phyloP scores from a whole-genome alignment of 139 green algal species.

The Gonium pectorale region DNA sequence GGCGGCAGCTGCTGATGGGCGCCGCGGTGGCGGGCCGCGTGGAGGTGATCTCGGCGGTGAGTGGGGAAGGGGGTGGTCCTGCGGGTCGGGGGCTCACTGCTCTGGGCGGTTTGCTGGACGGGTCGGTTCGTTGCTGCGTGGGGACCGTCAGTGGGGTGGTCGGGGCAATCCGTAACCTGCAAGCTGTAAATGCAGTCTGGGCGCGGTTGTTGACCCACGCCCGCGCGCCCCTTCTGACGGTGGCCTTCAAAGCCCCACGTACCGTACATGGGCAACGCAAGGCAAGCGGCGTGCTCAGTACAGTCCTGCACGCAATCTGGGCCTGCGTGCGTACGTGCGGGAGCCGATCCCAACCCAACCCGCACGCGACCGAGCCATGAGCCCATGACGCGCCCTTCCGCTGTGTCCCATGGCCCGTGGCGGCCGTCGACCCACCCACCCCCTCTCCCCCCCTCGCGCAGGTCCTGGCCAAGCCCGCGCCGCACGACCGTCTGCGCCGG shows the following conservation, averaged over 20 bases:
- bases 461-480: constrained; percentile 16
- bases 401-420: background rate
- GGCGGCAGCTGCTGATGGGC: constrained; percentile 37
- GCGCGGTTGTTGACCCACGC: background rate
- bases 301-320: too few species aligned
- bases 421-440: too few species aligned
- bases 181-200: too few species aligned
- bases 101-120: background rate
- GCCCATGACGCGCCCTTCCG: background rate
- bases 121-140: background rate
- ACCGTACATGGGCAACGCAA: too few species aligned
- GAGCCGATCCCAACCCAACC: background rate
- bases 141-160: background rate
- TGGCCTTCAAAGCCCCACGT: too few species aligned
- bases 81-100: too few species aligned
- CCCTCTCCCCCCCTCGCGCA: background rate
- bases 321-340: too few species aligned
- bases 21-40: constrained; percentile 2
- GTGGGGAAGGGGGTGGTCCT: background rate
- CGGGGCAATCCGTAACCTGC: too few species aligned
- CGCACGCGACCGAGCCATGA: background rate
- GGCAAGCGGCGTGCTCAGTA: too few species aligned
- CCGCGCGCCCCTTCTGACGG: too few species aligned
- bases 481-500: constrained; percentile 2
- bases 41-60: constrained; percentile 19